Percentiles rank a stretch among this genome's conserved stretches.
Evolutionary conservation across 148 eudicot species (phyloP).

Genomic region (Chenopodium suecicum): DNA sequence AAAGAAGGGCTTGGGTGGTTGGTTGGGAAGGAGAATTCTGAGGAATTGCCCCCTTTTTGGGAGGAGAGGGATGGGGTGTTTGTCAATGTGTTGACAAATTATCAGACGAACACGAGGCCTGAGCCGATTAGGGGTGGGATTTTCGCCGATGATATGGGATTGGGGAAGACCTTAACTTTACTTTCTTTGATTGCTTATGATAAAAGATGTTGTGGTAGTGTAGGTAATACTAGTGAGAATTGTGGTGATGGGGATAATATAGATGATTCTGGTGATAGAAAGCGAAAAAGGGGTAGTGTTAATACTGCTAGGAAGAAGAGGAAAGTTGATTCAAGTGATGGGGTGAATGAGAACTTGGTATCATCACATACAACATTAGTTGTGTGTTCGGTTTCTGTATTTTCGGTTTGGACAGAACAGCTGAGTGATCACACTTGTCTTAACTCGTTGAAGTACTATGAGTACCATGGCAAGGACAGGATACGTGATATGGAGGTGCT

Average conservation of each 20-base stretch:
- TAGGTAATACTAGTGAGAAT: conserved; percentile 27
- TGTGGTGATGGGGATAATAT: conserved; percentile 4
- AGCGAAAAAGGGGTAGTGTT: conserved; percentile 18
- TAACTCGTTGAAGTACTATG: conserved; percentile 63
- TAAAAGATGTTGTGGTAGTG: conserved; percentile 14
- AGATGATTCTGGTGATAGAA: conserved; percentile 21
- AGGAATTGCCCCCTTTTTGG: conserved; percentile 91
- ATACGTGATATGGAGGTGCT: conserved; percentile 60
- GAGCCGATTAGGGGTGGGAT: conserved; percentile 87
- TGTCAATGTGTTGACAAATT: conserved; percentile 79
- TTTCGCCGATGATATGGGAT: conserved; percentile 96
- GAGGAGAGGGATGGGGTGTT: conserved; percentile 53
- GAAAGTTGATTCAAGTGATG: conserved; percentile 37
- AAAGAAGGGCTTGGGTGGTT: conserved; percentile 90
- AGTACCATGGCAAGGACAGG: conserved; percentile 75
- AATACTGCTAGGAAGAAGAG: conserved; percentile 42
- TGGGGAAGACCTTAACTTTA: conserved; percentile 88
- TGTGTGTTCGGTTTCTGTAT: conserved; percentile 84
- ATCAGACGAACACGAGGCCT: conserved; percentile 51
- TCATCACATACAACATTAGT: conserved; percentile 53
- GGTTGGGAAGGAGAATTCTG: conserved; percentile 64
- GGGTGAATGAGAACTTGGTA: conserved; percentile 13
- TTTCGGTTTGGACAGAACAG: conserved; percentile 81
- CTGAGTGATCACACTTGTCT: conserved; percentile 59
- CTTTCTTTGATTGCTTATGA: conserved; percentile 76